phyloP scores from a whole-genome alignment of 495 filamentous ascomycete genomes.

The Aeminium ludgeri region DNA sequence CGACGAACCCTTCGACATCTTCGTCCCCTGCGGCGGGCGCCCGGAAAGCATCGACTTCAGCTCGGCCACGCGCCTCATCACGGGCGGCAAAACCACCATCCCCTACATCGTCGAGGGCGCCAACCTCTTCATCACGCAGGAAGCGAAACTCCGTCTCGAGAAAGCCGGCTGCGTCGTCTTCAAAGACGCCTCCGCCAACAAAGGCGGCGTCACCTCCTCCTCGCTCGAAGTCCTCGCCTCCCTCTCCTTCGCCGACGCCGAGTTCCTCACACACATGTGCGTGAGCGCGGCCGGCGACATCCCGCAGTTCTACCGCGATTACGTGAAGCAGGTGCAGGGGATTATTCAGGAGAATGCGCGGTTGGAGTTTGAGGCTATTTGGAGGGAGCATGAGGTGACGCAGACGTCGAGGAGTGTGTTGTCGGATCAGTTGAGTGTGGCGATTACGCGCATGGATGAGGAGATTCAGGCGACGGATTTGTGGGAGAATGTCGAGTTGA shows the following conservation, averaged over 20 bases:
- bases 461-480: slow-evolving; percentile 84
- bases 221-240: slow-evolving; percentile 91
- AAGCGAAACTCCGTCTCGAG: slow-evolving; percentile 88
- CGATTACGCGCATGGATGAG: slow-evolving; percentile 89
- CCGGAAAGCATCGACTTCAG: slow-evolving; percentile 92
- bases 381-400: slow-evolving; percentile 77
- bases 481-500: slow-evolving; percentile 68
- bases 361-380: slow-evolving; percentile 95
- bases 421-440: slow-evolving; percentile 71
- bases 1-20: slow-evolving; percentile 55
- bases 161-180: slow-evolving; percentile 83
- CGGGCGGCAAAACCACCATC: slow-evolving; percentile 62
- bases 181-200: slow-evolving; percentile 97
- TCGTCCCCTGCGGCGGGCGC: slow-evolving; percentile 91
- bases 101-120: slow-evolving; percentile 96
- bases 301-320: slow-evolving; percentile 78
- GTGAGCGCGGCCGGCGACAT: slow-evolving; percentile 56
- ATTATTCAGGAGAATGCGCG: slow-evolving; percentile 77
- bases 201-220: slow-evolving; percentile 96
- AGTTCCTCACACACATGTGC: slow-evolving; percentile 90
- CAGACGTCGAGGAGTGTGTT: slow-evolving; percentile 63
- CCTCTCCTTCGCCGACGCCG: slow-evolving; percentile 76
- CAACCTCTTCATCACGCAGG: slow-evolving; percentile 97
- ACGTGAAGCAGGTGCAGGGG: slow-evolving; percentile 80
- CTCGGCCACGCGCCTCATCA: slow-evolving; percentile 67